Conservation (phyloP, 148 eudicot species). For the Silene latifolia region DNA sequence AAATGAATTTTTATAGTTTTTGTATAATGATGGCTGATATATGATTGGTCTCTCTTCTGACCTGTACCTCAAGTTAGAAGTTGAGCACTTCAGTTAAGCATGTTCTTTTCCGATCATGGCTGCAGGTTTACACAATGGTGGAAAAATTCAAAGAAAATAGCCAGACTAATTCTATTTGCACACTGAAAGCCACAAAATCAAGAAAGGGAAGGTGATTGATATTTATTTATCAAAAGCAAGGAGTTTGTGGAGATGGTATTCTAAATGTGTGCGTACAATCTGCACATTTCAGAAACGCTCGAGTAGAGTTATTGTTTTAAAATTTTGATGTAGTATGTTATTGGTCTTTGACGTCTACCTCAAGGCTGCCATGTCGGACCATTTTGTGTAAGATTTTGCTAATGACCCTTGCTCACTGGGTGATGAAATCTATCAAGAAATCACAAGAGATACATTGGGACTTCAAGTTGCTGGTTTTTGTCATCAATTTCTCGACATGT, state of each 20-base stretch:
- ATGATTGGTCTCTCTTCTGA: not conserved
- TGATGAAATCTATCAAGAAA: not conserved
- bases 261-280: not conserved
- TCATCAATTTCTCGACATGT: no score
- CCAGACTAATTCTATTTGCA: conserved; percentile 12
- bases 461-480: not conserved
- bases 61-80: not conserved
- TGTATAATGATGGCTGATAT: no score
- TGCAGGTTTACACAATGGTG: conserved; percentile 82
- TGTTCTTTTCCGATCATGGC: conserved; percentile 3
- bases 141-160: conserved; percentile 58
- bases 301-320: not conserved
- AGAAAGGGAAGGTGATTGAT: conserved; percentile 27
- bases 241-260: not conserved
- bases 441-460: not conserved
- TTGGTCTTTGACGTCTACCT: not conserved
- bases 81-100: conserved; percentile 3
- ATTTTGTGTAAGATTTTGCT: not conserved
- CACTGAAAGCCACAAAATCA: conserved; percentile 30
- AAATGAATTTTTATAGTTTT: no score
- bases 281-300: not conserved
- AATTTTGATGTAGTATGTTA: not conserved
- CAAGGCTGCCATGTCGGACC: not conserved
- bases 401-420: not conserved
- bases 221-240: no score